phyloP scores from a whole-genome alignment of 106 monocot genomes.

The Dioscorea zingiberensis region DNA sequence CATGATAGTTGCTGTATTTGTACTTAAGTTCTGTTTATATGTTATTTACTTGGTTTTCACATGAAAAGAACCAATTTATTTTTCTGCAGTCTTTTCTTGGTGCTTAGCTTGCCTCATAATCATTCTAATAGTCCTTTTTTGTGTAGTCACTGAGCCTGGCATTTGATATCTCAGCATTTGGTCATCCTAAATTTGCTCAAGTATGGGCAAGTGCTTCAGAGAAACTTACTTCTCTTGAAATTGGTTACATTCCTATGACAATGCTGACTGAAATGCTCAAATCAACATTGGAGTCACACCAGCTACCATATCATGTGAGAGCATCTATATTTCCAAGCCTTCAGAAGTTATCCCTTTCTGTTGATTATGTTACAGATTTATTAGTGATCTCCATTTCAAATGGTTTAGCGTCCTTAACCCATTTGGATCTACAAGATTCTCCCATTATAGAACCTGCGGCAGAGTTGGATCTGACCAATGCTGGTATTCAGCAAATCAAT shows the following conservation, averaged over 20 bases:
- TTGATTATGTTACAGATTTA: slow-evolving; percentile 74
- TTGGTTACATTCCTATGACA: slow-evolving; percentile 68
- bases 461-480: slow-evolving; percentile 69
- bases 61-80: too few relatives aligned
- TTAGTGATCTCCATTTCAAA: slow-evolving; percentile 57
- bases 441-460: slow-evolving; percentile 56
- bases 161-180: slow-evolving; percentile 66
- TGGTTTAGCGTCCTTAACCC: slow-evolving; percentile 49
- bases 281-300: slow-evolving; percentile 16
- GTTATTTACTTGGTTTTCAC: too few relatives aligned
- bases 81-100: too few relatives aligned
- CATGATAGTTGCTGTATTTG: too few relatives aligned
- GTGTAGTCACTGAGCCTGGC: slow-evolving; percentile 64
- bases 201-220: slow-evolving; percentile 57
- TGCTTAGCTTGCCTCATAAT: not conserved
- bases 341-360: slow-evolving; percentile 71
- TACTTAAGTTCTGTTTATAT: too few relatives aligned
- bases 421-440: slow-evolving; percentile 92
- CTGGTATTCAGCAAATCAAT: slow-evolving; percentile 80
- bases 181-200: slow-evolving; percentile 53
- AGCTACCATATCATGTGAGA: slow-evolving; percentile 14
- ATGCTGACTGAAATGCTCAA: slow-evolving; percentile 56
- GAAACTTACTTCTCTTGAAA: slow-evolving; percentile 60
- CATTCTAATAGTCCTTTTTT: not conserved
- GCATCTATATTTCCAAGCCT: slow-evolving; percentile 52